A percentile compares a stretch with the other conserved stretches of the same genome.
Evolutionary conservation across 2,329 filamentous ascomycete genomes (phyloP).

Genomic region (Ophiostoma montium): DNA sequence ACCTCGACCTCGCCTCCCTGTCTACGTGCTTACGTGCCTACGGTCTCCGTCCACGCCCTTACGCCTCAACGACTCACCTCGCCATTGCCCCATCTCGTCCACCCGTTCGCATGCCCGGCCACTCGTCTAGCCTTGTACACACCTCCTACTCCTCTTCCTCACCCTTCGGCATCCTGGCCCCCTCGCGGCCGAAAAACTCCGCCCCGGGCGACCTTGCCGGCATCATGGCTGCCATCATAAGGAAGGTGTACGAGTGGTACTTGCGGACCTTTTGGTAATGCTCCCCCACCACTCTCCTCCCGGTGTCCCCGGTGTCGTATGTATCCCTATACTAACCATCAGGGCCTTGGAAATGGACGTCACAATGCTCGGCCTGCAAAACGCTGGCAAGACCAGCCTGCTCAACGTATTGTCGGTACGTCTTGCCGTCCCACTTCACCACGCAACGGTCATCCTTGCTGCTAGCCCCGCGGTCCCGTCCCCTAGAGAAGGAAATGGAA

Average conservation of each 20-base stretch:
- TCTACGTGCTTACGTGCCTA: too few relatives aligned
- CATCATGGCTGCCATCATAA: slow-evolving; percentile 79
- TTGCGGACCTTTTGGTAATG: slow-evolving; percentile 87
- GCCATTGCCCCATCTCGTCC: background rate
- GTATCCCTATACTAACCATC: too few relatives aligned
- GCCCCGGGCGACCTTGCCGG: slow-evolving; percentile 2
- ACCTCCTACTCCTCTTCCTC: background rate
- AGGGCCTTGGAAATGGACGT: slow-evolving; percentile 99
- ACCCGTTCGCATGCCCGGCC: background rate
- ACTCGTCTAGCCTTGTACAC: background rate
- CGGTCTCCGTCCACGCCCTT: too few relatives aligned
- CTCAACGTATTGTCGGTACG: slow-evolving; percentile 89
- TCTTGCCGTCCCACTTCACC: slow-evolving; percentile 4
- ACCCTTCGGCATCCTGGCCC: background rate
- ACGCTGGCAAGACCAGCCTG: slow-evolving; percentile 93
- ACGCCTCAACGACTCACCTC: too few relatives aligned
- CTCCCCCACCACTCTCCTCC: background rate
- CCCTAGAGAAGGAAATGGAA: background rate
- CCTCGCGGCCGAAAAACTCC: background rate
- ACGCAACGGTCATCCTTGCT: slow-evolving; percentile 1
- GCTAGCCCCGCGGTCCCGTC: slow-evolving; percentile 4
- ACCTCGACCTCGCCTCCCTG: too few relatives aligned
- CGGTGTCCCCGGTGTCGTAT: background rate
- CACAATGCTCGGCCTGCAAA: slow-evolving; percentile 96
- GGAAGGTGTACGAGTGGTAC: slow-evolving; percentile 94